phyloP scores from a whole-genome alignment of 2,329 filamentous ascomycete species.

The Diaporthe capsici region DNA sequence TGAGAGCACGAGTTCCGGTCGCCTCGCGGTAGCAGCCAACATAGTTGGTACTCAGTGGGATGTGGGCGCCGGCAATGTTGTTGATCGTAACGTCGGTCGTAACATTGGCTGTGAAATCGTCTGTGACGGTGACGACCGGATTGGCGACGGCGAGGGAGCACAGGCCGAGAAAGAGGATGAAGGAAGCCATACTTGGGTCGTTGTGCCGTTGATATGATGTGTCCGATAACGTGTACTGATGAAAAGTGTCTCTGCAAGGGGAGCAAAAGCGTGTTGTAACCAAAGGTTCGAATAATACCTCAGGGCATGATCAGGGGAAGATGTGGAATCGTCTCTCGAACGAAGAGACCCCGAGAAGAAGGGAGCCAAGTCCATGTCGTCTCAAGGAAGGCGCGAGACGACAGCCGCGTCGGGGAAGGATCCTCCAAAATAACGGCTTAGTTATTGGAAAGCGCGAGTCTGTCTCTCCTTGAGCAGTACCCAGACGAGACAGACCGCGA shows the following conservation, averaged over 20 bases:
- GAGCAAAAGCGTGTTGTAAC: background rate
- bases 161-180: conserved; percentile 40
- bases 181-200: background rate
- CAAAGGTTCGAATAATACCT: background rate
- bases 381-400: background rate
- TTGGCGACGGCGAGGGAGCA: conserved; percentile 17
- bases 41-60: background rate
- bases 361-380: background rate
- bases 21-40: conserved; percentile 32
- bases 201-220: background rate
- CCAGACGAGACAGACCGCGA: background rate
- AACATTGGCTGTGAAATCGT: conserved; percentile 44
- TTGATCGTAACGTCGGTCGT: conserved; percentile 45
- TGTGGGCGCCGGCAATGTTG: background rate
- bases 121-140: conserved; percentile 42
- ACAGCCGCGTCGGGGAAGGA: background rate
- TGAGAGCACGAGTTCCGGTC: conserved; percentile 5
- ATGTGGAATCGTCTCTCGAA: background rate
- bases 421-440: background rate
- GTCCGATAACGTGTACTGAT: background rate
- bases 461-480: background rate
- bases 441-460: background rate
- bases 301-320: background rate
- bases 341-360: background rate
- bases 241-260: background rate